Conservation (phyloP, 208 protist genomes). For the Vickermania spadyakhi region DNA sequence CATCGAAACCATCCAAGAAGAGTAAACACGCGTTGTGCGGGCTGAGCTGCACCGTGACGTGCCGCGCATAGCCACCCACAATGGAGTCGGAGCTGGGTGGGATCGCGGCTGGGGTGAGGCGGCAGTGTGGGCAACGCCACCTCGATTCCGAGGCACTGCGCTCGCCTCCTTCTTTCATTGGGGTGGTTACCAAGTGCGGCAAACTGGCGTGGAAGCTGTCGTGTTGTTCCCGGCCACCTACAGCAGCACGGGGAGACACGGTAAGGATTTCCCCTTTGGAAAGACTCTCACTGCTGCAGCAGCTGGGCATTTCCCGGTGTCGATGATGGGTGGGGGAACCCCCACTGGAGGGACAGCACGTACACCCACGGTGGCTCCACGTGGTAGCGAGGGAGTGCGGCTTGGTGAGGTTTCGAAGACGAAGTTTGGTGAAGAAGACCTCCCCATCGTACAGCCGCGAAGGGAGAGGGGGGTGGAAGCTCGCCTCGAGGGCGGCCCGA, state of each 20-base stretch:
- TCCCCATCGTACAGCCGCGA: constrained; percentile 58
- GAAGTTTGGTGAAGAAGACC: constrained; percentile 53
- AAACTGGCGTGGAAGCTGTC: no score
- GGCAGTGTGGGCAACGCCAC: constrained; percentile 2
- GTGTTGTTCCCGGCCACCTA: no score
- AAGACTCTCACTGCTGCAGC: constrained; percentile 7
- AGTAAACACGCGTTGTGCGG: constrained; percentile 48
- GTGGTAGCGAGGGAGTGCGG: not conserved
- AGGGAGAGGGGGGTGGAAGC: constrained; percentile 53
- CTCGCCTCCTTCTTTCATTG: not conserved
- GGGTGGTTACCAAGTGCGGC: no score
- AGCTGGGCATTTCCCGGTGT: no score
- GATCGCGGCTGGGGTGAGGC: not conserved
- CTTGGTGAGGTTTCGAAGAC: constrained; percentile 31
- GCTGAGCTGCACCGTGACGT: constrained; percentile 66
- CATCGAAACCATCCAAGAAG: constrained; percentile 42
- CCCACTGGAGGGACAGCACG: not conserved
- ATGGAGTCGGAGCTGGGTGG: not conserved
- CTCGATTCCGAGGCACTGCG: not conserved
- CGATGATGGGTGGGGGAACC: no score
- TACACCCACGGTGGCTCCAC: not conserved
- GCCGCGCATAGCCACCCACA: constrained; percentile 13
- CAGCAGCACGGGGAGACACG: no score
- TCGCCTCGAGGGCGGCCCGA: constrained; percentile 40
- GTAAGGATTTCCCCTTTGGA: constrained; percentile 13